These are phyloP conservation scores for Raffaelea ambrosiae DNA, from an alignment of 2,329 filamentous ascomycete genomes.

Conservation along the genomic window DNA sequence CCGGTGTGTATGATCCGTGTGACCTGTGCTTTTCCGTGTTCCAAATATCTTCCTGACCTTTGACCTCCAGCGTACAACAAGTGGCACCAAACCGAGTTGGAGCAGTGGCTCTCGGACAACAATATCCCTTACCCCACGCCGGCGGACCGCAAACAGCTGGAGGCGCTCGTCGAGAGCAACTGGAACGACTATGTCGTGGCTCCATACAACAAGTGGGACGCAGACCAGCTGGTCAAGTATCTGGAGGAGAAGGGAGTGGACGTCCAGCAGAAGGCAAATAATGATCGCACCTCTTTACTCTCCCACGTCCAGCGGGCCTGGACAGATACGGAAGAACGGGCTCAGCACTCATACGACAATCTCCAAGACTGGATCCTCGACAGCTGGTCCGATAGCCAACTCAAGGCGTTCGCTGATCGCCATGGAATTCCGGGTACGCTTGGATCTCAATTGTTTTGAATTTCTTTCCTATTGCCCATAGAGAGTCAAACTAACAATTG, in stretches of 20 bases:
- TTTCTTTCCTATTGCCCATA: neutral
- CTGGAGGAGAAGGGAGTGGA: slow-evolving; percentile 64
- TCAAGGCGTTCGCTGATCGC: slow-evolving; percentile 88
- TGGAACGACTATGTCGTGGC: slow-evolving; percentile 72
- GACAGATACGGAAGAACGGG: slow-evolving; percentile 72
- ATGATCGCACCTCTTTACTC: slow-evolving; percentile 61
- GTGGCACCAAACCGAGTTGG: slow-evolving; percentile 96
- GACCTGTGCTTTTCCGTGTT: neutral
- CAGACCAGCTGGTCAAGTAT: slow-evolving; percentile 58
- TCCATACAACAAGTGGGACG: slow-evolving; percentile 72
- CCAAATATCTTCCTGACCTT: neutral
- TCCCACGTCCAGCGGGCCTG: slow-evolving; percentile 63
- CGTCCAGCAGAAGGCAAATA: slow-evolving; percentile 55
- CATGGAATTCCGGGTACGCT: slow-evolving; percentile 63
- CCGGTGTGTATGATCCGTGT: slow-evolving; percentile 58
- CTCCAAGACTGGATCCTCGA: slow-evolving; percentile 92
- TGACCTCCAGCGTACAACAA: slow-evolving; percentile 76
- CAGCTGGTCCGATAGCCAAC: slow-evolving; percentile 86
- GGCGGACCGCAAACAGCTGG: slow-evolving; percentile 89
- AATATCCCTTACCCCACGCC: slow-evolving; percentile 84
- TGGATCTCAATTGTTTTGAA: neutral
- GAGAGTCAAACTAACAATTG: neutral
- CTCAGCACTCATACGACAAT: slow-evolving; percentile 60
- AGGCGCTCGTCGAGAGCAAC: slow-evolving; percentile 79
- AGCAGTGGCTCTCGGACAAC: slow-evolving; percentile 92